Evolutionary conservation across 2,329 filamentous ascomycete species (phyloP).

Genomic region (Madurella mycetomatis): DNA sequence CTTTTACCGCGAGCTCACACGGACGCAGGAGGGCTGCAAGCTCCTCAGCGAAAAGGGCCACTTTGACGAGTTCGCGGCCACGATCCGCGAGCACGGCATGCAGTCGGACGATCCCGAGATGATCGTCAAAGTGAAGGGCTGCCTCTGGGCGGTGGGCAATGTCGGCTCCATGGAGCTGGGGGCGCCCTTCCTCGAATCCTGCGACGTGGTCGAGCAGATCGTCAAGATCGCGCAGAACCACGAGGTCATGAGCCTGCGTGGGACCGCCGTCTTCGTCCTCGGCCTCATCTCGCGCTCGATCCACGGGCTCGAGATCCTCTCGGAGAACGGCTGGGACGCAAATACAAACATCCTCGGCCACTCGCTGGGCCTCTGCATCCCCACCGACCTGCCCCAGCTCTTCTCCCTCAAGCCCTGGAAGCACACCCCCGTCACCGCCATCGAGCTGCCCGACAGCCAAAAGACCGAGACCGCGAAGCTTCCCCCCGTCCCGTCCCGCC

Average conservation of each 20-base stretch:
- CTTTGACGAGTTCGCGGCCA: slow-evolving; percentile 87
- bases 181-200: slow-evolving; percentile 86
- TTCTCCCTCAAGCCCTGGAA: slow-evolving; percentile 66
- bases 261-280: slow-evolving; percentile 94
- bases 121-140: slow-evolving; percentile 91
- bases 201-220: slow-evolving; percentile 81
- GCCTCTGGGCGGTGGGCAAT: slow-evolving; percentile 95
- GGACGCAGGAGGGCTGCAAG: slow-evolving; percentile 87
- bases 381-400: slow-evolving; percentile 69
- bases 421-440: slow-evolving; percentile 45
- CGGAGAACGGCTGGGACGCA: slow-evolving; percentile 88
- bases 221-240: slow-evolving; percentile 83
- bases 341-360: slow-evolving; percentile 78
- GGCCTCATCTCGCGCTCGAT: slow-evolving; percentile 88
- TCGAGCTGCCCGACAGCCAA: slow-evolving; percentile 47
- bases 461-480: slow-evolving; percentile 47
- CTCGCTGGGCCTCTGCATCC: slow-evolving; percentile 83
- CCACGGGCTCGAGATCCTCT: slow-evolving; percentile 86
- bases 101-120: slow-evolving; percentile 80
- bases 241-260: slow-evolving; percentile 85
- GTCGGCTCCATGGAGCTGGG: slow-evolving; percentile 98
- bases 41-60: slow-evolving; percentile 89
- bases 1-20: slow-evolving; percentile 92
- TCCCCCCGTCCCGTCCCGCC: slow-evolving; percentile 38
- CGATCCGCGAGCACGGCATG: slow-evolving; percentile 82